Conservation (phyloP, 148 eudicot genomes). For the Cornus suecica region DNA sequence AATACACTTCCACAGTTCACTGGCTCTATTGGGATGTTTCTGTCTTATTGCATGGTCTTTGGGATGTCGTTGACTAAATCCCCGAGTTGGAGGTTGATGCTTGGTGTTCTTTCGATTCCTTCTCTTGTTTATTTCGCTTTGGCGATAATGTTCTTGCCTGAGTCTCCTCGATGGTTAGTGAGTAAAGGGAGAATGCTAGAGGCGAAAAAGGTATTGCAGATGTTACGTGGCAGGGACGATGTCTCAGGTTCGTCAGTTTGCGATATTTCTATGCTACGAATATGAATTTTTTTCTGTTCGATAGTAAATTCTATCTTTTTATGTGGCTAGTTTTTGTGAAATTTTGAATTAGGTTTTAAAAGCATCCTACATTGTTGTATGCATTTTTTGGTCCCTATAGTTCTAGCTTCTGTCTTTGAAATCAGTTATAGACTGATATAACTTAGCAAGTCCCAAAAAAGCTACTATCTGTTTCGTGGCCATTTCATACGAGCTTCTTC, state of each 20-base stretch:
- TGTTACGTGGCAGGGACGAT: constrained; percentile 72
- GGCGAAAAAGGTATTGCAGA: constrained; percentile 71
- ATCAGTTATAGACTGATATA: not conserved
- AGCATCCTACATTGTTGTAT: not conserved
- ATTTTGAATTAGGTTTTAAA: not conserved
- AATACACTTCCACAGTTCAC: constrained; percentile 93
- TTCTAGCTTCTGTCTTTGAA: not conserved
- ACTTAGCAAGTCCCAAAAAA: not conserved
- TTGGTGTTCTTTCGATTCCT: constrained; percentile 74
- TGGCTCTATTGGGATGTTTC: constrained; percentile 80
- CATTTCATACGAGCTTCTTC: constrained; percentile 1
- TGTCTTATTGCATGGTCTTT: constrained; percentile 85
- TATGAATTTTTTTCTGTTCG: not conserved
- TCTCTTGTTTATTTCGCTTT: constrained; percentile 55
- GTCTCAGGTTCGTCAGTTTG: constrained; percentile 55
- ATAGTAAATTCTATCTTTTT: not conserved
- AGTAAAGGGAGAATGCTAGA: constrained; percentile 86
- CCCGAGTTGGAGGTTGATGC: constrained; percentile 93
- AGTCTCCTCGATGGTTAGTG: constrained; percentile 99
- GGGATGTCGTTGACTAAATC: constrained; percentile 70
- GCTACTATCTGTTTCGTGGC: not conserved
- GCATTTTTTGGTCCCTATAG: not conserved
- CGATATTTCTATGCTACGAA: not conserved
- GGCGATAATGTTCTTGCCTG: constrained; percentile 67
- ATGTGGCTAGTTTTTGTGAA: not conserved